These are phyloP conservation scores for Arthrobotrys pseudoclavata DNA, from an alignment of 2,329 filamentous ascomycete species.

Conservation along the genomic window DNA sequence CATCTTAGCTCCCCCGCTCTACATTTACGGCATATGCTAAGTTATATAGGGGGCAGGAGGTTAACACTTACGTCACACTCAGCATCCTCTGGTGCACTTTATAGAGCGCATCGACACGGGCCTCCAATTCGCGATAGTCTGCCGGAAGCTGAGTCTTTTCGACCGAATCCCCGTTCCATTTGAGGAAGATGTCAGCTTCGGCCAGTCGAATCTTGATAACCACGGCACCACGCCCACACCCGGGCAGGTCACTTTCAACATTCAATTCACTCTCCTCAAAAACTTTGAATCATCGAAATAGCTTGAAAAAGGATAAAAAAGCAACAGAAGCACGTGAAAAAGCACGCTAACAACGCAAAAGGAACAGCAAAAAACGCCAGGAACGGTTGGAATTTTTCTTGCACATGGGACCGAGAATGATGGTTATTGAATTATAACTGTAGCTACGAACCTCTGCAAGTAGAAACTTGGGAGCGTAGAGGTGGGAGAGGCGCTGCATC, in stretches of 20 bases:
- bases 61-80: constrained; percentile 83
- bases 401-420: constrained; percentile 4
- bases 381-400: constrained; percentile 5
- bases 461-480: constrained; percentile 57
- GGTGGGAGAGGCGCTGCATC: constrained; percentile 48
- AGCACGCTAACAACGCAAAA: constrained; percentile 30
- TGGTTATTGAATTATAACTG: constrained; percentile 18
- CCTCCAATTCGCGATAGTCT: constrained; percentile 98
- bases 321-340: constrained; percentile 32
- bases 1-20: background rate
- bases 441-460: constrained; percentile 57
- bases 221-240: constrained; percentile 36
- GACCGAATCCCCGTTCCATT: constrained; percentile 53
- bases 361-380: background rate
- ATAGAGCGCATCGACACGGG: constrained; percentile 97
- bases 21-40: constrained; percentile 5
- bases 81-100: constrained; percentile 97
- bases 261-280: constrained; percentile 55
- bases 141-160: constrained; percentile 90
- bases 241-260: constrained; percentile 57
- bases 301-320: constrained; percentile 20
- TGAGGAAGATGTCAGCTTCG: constrained; percentile 60
- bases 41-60: constrained; percentile 5
- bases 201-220: constrained; percentile 59
- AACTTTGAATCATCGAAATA: constrained; percentile 21